Conservation (phyloP, 2,329 filamentous ascomycete species). For the Epichloe sylvatica region DNA sequence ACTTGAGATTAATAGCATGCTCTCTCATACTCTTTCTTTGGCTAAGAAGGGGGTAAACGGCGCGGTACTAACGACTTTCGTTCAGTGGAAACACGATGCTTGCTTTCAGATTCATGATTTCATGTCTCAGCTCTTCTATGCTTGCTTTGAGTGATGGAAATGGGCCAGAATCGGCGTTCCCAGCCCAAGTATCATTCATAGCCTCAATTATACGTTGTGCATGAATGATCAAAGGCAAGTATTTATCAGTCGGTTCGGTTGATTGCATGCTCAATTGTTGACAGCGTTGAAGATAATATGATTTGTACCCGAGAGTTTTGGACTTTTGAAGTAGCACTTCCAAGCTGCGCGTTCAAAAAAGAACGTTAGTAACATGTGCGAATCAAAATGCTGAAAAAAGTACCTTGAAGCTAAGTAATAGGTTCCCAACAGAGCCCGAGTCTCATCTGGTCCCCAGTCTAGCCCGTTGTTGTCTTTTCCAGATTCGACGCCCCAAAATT, state of each 20-base stretch:
- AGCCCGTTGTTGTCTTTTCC: slow-evolving; percentile 7
- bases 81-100: slow-evolving; percentile 15
- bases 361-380: not conserved
- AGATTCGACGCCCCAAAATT: slow-evolving; percentile 15
- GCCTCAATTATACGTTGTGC: slow-evolving; percentile 18
- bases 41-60: too few relatives aligned
- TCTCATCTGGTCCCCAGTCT: slow-evolving; percentile 15
- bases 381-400: not conserved
- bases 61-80: slow-evolving; percentile 14
- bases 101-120: slow-evolving; percentile 11
- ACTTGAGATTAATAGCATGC: not conserved
- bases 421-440: slow-evolving; percentile 16
- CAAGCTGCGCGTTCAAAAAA: slow-evolving; percentile 7
- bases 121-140: slow-evolving; percentile 8
- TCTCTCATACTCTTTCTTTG: not conserved
- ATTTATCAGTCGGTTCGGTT: slow-evolving; percentile 13
- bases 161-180: slow-evolving; percentile 4
- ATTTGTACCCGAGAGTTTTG: slow-evolving; percentile 14
- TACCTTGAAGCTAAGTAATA: slow-evolving; percentile 21
- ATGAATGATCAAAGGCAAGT: slow-evolving; percentile 17
- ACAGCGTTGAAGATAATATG: slow-evolving; percentile 16
- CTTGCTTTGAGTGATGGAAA: slow-evolving; percentile 7
- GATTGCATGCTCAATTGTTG: slow-evolving; percentile 8
- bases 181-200: slow-evolving; percentile 14
- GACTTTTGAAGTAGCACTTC: slow-evolving; percentile 20